Conservation (phyloP, 2,329 filamentous ascomycete species). For the Colletotrichum lini region DNA sequence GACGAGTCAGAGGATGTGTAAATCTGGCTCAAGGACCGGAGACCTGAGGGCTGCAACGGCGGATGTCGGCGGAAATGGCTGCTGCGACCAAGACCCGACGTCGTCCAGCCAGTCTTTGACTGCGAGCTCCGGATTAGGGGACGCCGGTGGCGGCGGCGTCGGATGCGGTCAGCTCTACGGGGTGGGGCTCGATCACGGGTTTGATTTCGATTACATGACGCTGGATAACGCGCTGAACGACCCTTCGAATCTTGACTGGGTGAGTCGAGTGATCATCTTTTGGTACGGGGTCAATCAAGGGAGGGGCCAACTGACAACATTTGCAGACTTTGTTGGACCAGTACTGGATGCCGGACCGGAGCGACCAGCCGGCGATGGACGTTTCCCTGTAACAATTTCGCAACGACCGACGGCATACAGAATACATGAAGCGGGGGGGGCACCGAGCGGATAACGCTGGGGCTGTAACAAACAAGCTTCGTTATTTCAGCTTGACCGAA, state of each 20-base stretch:
- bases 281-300: not conserved
- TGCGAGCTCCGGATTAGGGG: not conserved
- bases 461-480: no score
- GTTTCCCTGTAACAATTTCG: not conserved
- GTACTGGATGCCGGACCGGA: slow-evolving; percentile 43
- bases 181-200: slow-evolving; percentile 42
- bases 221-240: slow-evolving; percentile 55
- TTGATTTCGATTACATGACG: slow-evolving; percentile 52
- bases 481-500: not conserved
- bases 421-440: not conserved
- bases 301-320: slow-evolving; percentile 1
- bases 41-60: slow-evolving; percentile 4
- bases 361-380: slow-evolving; percentile 21
- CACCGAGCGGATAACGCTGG: no score
- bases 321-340: slow-evolving; percentile 49
- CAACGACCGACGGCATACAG: not conserved
- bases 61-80: slow-evolving; percentile 40
- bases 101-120: slow-evolving; percentile 12
- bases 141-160: not conserved
- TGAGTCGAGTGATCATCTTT: slow-evolving; percentile 45
- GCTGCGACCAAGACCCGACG: slow-evolving; percentile 45
- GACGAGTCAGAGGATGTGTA: not conserved
- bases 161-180: not conserved
- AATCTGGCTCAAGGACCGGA: not conserved
- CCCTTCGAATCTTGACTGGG: slow-evolving; percentile 57